Evolutionary conservation across 176 grass and related monocot species (phyloP).

Genomic region (Canna indica): DNA sequence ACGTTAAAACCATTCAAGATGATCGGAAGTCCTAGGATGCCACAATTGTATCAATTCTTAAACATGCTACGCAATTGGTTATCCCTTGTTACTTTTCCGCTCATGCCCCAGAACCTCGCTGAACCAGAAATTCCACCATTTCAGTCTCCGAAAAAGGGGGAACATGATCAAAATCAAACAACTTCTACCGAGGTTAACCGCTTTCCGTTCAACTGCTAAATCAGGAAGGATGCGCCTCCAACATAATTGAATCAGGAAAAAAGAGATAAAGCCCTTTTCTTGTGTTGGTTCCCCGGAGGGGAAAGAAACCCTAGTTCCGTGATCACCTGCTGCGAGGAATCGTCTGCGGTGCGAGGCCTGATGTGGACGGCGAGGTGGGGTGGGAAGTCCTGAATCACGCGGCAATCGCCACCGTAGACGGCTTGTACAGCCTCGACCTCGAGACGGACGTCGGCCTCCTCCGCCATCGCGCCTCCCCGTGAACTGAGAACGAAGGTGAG

Average conservation of each 20-base stretch:
- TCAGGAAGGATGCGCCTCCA: background rate
- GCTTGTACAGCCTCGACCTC: slow-evolving; percentile 72
- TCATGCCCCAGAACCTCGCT: background rate
- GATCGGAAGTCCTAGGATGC: background rate
- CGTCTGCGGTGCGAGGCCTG: slow-evolving; percentile 63
- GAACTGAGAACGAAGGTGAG: background rate
- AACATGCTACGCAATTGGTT: background rate
- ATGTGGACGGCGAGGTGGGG: slow-evolving; percentile 69
- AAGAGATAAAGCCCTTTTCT: background rate
- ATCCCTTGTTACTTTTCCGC: background rate
- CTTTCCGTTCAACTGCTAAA: background rate
- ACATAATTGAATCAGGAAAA: background rate
- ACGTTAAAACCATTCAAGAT: background rate
- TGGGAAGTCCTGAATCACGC: slow-evolving; percentile 50
- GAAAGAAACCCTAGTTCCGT: no score
- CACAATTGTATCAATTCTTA: background rate
- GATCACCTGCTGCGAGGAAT: slow-evolving; percentile 79
- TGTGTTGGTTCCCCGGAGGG: background rate
- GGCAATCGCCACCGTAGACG: slow-evolving; percentile 63
- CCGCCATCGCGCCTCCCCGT: slow-evolving; percentile 25
- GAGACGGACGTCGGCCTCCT: slow-evolving; percentile 55
- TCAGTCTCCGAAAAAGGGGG: background rate
- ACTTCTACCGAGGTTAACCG: background rate
- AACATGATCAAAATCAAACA: background rate
- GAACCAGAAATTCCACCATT: background rate